phyloP scores from a whole-genome alignment of 1,139 yeast species.

The Trichomonascaceae sp. region DNA sequence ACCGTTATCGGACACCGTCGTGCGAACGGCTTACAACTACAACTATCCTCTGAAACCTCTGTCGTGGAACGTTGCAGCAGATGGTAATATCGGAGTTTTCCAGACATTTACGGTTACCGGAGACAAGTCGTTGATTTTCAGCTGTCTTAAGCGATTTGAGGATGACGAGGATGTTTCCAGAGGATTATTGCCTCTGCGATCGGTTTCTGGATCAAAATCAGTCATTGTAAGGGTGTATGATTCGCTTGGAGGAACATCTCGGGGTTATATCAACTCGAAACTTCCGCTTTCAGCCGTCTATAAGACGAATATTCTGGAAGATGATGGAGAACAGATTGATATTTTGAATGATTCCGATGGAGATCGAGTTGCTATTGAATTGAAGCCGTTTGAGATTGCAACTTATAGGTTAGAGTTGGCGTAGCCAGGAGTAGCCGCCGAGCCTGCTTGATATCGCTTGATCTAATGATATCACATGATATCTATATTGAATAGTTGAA shows the following conservation, averaged over 20 bases:
- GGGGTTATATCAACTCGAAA: slow-evolving; percentile 42
- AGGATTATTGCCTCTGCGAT: slow-evolving; percentile 38
- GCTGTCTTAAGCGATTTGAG: slow-evolving; percentile 82
- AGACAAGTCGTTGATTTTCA: slow-evolving; percentile 55
- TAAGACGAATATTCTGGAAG: slow-evolving; percentile 69
- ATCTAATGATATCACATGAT: not conserved
- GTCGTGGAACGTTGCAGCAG: slow-evolving; percentile 13
- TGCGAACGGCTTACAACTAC: slow-evolving; percentile 71
- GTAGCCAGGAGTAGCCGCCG: too few relatives aligned
- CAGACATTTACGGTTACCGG: slow-evolving; percentile 36
- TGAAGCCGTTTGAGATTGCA: slow-evolving; percentile 76
- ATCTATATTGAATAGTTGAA: not conserved
- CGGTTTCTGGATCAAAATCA: slow-evolving; percentile 40
- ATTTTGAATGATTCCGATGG: slow-evolving; percentile 26
- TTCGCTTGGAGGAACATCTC: slow-evolving; percentile 70
- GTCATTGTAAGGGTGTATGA: slow-evolving; percentile 76
- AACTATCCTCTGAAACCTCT: slow-evolving; percentile 47
- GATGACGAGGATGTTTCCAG: slow-evolving; percentile 54
- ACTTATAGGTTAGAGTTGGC: slow-evolving; percentile 35
- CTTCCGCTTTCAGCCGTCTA: slow-evolving; percentile 45
- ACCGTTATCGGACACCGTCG: slow-evolving; percentile 54
- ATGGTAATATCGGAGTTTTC: slow-evolving; percentile 17
- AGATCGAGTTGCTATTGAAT: slow-evolving; percentile 37
- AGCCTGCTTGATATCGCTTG: not conserved
- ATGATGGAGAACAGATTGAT: slow-evolving; percentile 43